A percentile compares a stretch with the other conserved stretches of the same genome.
phyloP scores from a whole-genome alignment of 257 asterid genomes.

The Salvia rosmarinus region DNA sequence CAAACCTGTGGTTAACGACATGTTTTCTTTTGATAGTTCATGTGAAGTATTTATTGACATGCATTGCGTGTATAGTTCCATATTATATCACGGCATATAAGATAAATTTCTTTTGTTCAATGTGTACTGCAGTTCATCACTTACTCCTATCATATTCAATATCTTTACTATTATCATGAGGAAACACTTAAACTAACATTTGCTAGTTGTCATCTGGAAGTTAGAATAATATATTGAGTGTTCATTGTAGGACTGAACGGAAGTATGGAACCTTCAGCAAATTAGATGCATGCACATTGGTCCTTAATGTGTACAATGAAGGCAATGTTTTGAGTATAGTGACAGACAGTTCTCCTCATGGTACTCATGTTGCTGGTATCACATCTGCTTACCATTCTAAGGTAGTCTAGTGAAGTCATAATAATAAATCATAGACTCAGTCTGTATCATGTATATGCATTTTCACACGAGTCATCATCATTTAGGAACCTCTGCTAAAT shows the following conservation, averaged over 20 bases:
- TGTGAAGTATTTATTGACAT: background rate
- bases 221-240: constrained; percentile 28
- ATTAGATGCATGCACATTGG: constrained; percentile 85
- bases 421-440: constrained; percentile 15
- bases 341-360: constrained; percentile 94
- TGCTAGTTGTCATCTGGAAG: constrained; percentile 28
- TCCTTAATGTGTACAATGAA: constrained; percentile 71
- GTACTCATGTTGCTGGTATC: constrained; percentile 98
- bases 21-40: constrained; percentile 18
- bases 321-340: constrained; percentile 93
- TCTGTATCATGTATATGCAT: constrained; percentile 16
- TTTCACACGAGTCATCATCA: constrained; percentile 35
- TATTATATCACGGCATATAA: background rate
- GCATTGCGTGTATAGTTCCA: background rate
- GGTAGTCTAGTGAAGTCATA: constrained; percentile 49
- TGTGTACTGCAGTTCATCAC: constrained; percentile 11
- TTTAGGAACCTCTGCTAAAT: constrained; percentile 89
- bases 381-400: constrained; percentile 87
- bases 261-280: constrained; percentile 90
- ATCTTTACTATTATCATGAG: constrained; percentile 31
- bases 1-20: background rate
- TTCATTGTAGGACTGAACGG: constrained; percentile 73
- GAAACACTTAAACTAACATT: constrained; percentile 26
- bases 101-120: background rate
- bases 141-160: constrained; percentile 28